Evolutionary conservation across 2,329 filamentous ascomycete genomes (phyloP).

Genomic region (Akanthomyces lecanii): DNA sequence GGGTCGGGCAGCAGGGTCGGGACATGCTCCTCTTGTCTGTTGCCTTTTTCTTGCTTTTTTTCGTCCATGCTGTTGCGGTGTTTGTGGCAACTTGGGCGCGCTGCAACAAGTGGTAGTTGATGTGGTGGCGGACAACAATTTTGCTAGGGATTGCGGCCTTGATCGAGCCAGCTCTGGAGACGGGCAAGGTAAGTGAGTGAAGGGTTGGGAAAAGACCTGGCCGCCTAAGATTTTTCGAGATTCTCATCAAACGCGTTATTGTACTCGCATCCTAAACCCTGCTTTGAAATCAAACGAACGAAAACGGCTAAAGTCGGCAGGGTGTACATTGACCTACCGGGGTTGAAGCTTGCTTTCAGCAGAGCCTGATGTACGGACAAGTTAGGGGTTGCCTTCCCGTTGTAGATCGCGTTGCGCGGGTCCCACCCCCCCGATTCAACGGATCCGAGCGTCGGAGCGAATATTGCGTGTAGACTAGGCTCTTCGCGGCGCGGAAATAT

Average conservation of each 20-base stretch:
- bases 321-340: not conserved
- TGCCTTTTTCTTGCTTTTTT: not conserved
- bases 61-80: not conserved
- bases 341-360: not conserved
- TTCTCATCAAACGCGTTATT: not conserved
- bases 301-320: not conserved
- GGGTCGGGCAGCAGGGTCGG: not conserved
- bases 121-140: too few relatives aligned
- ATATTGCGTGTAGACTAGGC: not conserved
- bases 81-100: not conserved
- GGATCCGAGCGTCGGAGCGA: not conserved
- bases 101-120: too few relatives aligned
- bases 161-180: too few relatives aligned
- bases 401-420: too few relatives aligned
- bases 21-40: not conserved
- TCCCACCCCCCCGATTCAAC: too few relatives aligned
- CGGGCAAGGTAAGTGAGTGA: too few relatives aligned
- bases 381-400: not conserved
- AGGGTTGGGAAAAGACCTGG: not conserved
- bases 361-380: not conserved
- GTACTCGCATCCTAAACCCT: not conserved
- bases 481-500: too few relatives aligned
- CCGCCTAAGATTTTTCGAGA: not conserved
- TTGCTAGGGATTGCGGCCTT: too few relatives aligned
- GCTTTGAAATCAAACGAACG: slow-evolving; percentile 5